Conservation (phyloP, 2,329 filamentous ascomycete genomes). For the Chrysoporthe cubensis region DNA sequence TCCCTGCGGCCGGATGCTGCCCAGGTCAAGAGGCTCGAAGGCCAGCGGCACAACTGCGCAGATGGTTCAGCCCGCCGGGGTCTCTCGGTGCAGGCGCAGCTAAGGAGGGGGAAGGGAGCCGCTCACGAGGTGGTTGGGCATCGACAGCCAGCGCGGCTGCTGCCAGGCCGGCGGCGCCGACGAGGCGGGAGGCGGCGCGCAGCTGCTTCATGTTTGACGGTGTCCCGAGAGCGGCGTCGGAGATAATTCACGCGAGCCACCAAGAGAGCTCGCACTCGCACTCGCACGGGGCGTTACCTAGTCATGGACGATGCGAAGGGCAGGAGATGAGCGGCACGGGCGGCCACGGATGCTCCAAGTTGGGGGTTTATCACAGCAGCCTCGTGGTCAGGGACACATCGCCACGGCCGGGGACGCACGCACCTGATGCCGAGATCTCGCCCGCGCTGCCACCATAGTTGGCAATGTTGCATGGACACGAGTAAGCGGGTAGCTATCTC, state of each 20-base stretch:
- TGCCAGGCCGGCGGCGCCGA: background rate
- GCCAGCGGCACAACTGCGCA: slow-evolving; percentile 20
- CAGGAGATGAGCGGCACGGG: background rate
- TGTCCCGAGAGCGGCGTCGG: background rate
- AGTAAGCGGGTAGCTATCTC: background rate
- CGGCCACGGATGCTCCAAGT: no score
- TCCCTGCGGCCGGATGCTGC: slow-evolving; percentile 27
- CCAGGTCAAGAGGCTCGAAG: slow-evolving; percentile 31
- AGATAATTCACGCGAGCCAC: background rate
- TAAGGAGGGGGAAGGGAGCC: background rate
- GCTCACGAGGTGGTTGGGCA: slow-evolving; percentile 9
- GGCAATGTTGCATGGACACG: slow-evolving; percentile 5
- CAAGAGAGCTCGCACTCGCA: background rate
- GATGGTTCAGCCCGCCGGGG: background rate
- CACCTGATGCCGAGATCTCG: background rate
- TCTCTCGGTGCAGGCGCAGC: background rate
- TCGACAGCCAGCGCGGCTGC: slow-evolving; percentile 4
- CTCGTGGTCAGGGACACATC: background rate
- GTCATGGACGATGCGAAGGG: background rate
- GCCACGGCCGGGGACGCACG: background rate
- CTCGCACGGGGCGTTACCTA: no score
- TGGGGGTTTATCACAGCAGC: no score
- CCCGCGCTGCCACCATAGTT: background rate
- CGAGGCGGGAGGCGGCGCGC: background rate
- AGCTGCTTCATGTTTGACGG: slow-evolving; percentile 1